phyloP scores from a whole-genome alignment of 495 filamentous ascomycete species.

The Penicillium lividum region DNA sequence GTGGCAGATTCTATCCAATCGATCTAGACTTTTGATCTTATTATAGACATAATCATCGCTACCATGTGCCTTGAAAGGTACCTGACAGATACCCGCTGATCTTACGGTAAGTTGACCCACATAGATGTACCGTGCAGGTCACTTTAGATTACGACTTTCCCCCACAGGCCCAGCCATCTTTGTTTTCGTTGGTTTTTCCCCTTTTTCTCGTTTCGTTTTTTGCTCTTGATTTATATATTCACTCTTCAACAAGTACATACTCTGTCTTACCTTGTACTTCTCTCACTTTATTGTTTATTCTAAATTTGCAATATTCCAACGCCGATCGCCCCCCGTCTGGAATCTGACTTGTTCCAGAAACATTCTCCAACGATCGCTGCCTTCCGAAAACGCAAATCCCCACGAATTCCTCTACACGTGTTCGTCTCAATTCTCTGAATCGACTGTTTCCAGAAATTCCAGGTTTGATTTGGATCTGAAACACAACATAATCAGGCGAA shows the following conservation, averaged over 20 bases:
- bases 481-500: neutral
- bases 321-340: conserved; percentile 14
- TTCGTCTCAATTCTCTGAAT: neutral
- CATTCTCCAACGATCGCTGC: conserved; percentile 13
- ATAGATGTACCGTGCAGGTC: conserved; percentile 1
- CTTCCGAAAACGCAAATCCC: neutral
- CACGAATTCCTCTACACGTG: neutral
- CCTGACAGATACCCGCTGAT: neutral
- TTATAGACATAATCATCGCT: neutral
- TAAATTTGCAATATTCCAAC: neutral
- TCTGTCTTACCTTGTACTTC: neutral
- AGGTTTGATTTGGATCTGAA: neutral
- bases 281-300: neutral
- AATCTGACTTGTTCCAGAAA: conserved; percentile 19
- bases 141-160: conserved; percentile 1
- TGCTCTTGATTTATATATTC: neutral
- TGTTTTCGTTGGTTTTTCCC: conserved; percentile 23
- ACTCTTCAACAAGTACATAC: neutral
- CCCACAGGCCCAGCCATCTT: conserved; percentile 30
- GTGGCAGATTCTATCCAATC: neutral
- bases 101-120: neutral
- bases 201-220: conserved; percentile 3
- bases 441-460: neutral
- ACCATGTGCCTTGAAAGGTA: neutral
- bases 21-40: neutral